These are phyloP conservation scores for Boletus subcaerulescens DNA, from an alignment of 768 basidiomycete genomes.

Conservation along the genomic window DNA sequence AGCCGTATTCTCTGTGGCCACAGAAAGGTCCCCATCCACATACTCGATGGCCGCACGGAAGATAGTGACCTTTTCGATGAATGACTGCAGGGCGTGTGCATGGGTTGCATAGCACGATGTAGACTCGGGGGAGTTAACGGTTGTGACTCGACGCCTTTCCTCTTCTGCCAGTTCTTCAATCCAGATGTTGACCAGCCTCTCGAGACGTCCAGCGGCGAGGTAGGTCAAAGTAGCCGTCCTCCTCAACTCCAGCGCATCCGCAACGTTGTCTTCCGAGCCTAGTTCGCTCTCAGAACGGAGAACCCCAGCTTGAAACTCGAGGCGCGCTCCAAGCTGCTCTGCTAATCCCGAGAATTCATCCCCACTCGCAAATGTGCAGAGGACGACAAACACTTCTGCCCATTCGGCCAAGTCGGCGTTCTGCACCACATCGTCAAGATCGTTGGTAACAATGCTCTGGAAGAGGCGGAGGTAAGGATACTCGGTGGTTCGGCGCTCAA, in stretches of 20 bases:
- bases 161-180: conserved; percentile 86
- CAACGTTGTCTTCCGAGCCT: conserved; percentile 36
- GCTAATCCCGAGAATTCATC: conserved; percentile 86
- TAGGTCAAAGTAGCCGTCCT: conserved; percentile 93
- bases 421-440: conserved; percentile 91
- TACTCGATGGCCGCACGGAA: conserved; percentile 87
- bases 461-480: conserved; percentile 90
- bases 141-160: conserved; percentile 51
- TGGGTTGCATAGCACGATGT: conserved; percentile 73
- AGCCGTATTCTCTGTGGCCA: conserved; percentile 38
- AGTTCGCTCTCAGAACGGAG: conserved; percentile 49
- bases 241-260: conserved; percentile 47
- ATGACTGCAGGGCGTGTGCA: conserved; percentile 83
- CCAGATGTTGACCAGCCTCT: conserved; percentile 90
- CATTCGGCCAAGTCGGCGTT: conserved; percentile 94
- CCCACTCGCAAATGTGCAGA: conserved; percentile 87
- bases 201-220: conserved; percentile 85
- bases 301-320: conserved; percentile 81
- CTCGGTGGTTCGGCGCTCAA: conserved; percentile 71
- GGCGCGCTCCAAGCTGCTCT: conserved; percentile 86
- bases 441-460: conserved; percentile 91
- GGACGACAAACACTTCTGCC: conserved; percentile 94
- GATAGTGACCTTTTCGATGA: conserved; percentile 94
- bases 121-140: conserved; percentile 36
- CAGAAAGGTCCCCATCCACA: conserved; percentile 64